These are phyloP conservation scores for Tilletia caries DNA, from an alignment of 1,284 basidiomycete genomes.

Conservation along the genomic window DNA sequence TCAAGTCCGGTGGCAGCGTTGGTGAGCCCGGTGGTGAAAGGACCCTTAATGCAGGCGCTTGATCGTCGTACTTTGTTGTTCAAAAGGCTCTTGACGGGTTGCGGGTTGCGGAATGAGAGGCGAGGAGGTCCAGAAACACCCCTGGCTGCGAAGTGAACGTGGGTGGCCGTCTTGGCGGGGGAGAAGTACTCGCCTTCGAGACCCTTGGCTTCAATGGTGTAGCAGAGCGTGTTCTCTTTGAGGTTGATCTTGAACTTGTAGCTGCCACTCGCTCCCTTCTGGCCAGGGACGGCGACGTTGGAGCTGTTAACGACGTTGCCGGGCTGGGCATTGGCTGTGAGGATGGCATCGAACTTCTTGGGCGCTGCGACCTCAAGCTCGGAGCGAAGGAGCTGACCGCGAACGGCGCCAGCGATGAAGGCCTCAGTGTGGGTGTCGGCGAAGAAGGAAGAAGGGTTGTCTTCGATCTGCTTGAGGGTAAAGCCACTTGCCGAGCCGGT, in stretches of 20 bases:
- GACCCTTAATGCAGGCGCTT: slow-evolving; percentile 21
- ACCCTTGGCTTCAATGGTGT: slow-evolving; percentile 18
- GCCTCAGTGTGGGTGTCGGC: slow-evolving; percentile 53
- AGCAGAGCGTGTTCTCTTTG: slow-evolving; percentile 24
- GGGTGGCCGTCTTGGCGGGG: slow-evolving; percentile 26
- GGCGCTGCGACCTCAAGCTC: slow-evolving; percentile 20
- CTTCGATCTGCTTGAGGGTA: slow-evolving; percentile 41
- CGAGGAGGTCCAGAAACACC: slow-evolving; percentile 23
- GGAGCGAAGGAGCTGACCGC: slow-evolving; percentile 47
- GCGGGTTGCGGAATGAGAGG: slow-evolving; percentile 25
- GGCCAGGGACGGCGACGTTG: slow-evolving; percentile 14
- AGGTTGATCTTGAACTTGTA: slow-evolving; percentile 24
- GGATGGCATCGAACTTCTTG: slow-evolving; percentile 16
- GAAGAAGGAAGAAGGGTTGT: slow-evolving; percentile 51
- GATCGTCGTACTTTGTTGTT: neutral
- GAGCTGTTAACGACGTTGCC: slow-evolving; percentile 19
- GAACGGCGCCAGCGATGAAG: slow-evolving; percentile 50
- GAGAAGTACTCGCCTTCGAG: slow-evolving; percentile 27
- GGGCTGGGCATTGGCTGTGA: slow-evolving; percentile 15
- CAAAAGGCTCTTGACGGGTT: slow-evolving; percentile 11
- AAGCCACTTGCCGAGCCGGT: slow-evolving; percentile 32
- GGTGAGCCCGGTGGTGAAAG: slow-evolving; percentile 27
- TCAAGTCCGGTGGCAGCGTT: slow-evolving; percentile 21
- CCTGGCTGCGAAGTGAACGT: slow-evolving; percentile 22
- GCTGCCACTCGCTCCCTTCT: slow-evolving; percentile 10